These are phyloP conservation scores for Schizochytrium sp. DNA, from an alignment of 108 stramenopile species.

Conservation along the genomic window DNA sequence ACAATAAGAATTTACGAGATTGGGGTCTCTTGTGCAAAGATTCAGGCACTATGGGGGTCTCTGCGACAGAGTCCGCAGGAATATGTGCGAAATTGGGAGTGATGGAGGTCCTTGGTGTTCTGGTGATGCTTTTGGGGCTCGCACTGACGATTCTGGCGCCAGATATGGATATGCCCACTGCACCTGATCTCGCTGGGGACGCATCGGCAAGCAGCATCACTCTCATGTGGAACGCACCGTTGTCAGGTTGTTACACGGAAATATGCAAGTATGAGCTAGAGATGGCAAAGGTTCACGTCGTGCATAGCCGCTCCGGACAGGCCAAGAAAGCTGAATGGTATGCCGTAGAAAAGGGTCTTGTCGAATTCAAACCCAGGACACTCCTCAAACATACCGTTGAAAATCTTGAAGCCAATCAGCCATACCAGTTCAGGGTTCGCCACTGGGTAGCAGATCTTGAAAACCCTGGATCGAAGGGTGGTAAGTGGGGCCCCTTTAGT, in stretches of 20 bases:
- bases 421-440: constrained; percentile 7
- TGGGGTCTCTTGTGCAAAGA: too few species aligned
- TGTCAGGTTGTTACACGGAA: not conserved
- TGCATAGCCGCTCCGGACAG: not conserved
- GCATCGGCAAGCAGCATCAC: constrained; percentile 9
- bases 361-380: not conserved
- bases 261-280: not conserved
- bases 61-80: not conserved
- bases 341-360: not conserved
- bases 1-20: too few species aligned
- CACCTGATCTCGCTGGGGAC: not conserved
- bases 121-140: not conserved
- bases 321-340: not conserved
- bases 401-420: not conserved
- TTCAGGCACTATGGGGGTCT: not conserved
- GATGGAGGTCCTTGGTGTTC: not conserved
- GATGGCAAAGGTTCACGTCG: not conserved
- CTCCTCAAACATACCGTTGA: not conserved
- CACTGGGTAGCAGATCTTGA: constrained; percentile 9
- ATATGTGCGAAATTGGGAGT: constrained; percentile 10
- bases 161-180: not conserved
- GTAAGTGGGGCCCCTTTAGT: constrained; percentile 11
- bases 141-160: not conserved
- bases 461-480: not conserved
- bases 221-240: not conserved